These are phyloP conservation scores for Pythium dissotocum DNA, from an alignment of 352 stramenopile species.

Conservation along the genomic window DNA sequence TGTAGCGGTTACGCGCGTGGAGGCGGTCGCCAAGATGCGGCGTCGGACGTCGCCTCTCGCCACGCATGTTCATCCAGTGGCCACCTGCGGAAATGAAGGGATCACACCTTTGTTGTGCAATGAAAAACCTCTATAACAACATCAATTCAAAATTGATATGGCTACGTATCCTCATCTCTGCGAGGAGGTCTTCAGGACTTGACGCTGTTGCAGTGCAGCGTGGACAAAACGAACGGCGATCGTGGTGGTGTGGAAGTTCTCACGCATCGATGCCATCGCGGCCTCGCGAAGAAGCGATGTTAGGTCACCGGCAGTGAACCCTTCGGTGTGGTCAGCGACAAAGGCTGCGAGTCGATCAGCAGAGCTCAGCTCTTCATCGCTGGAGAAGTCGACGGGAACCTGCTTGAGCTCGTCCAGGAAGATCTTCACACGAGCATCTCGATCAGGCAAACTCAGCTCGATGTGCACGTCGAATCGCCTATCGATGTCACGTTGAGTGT, in stretches of 20 bases:
- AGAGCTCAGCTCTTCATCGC: slow-evolving; percentile 33
- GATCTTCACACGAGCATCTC: slow-evolving; percentile 49
- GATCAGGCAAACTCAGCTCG: slow-evolving; percentile 57
- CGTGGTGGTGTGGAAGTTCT: slow-evolving; percentile 43
- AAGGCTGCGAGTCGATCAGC: slow-evolving; percentile 41
- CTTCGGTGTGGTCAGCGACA: slow-evolving; percentile 55
- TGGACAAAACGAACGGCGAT: slow-evolving; percentile 49
- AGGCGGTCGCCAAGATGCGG: slow-evolving; percentile 59
- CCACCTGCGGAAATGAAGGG: neutral
- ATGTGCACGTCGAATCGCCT: slow-evolving; percentile 87
- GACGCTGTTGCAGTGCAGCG: slow-evolving; percentile 24
- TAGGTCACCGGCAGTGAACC: slow-evolving; percentile 60
- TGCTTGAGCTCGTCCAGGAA: slow-evolving; percentile 48
- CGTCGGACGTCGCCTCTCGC: slow-evolving; percentile 53
- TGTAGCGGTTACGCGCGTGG: slow-evolving; percentile 81
- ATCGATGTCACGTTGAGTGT: neutral
- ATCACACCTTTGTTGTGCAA: neutral
- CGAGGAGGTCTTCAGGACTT: slow-evolving; percentile 11
- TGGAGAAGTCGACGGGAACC: slow-evolving; percentile 58
- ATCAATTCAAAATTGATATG: neutral
- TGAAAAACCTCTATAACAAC: neutral
- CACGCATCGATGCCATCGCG: slow-evolving; percentile 71
- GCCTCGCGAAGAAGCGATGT: slow-evolving; percentile 71
- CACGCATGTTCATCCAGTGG: slow-evolving; percentile 12
- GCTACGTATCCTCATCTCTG: slow-evolving; percentile 11